These are phyloP conservation scores for Ophiostoma sp. DNA, from an alignment of 2,329 filamentous ascomycete genomes.

Conservation along the genomic window DNA sequence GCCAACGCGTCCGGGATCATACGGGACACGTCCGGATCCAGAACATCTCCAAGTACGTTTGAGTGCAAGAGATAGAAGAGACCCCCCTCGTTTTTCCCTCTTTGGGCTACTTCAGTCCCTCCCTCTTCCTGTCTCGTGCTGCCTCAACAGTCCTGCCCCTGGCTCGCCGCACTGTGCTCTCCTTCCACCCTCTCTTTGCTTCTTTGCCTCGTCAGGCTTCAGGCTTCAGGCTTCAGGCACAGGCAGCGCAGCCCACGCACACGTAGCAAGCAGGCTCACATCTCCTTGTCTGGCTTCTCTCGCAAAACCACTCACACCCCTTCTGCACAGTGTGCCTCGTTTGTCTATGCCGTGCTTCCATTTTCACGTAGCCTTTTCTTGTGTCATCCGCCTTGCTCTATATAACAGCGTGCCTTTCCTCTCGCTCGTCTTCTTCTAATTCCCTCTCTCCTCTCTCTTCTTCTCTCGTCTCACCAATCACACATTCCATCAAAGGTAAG, in stretches of 20 bases:
- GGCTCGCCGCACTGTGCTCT: neutral
- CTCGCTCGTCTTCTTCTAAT: neutral
- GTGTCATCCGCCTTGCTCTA: neutral
- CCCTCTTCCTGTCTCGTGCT: neutral
- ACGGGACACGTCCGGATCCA: conserved; percentile 9
- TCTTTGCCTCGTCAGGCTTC: neutral
- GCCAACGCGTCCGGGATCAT: conserved; percentile 7
- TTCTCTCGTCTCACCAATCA: neutral
- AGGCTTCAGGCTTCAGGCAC: neutral
- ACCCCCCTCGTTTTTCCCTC: conserved; percentile 2
- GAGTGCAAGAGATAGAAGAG: neutral
- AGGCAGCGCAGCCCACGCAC: neutral
- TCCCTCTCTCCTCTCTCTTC: neutral
- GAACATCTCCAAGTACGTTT: conserved; percentile 1
- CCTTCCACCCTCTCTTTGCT: neutral
- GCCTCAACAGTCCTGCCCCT: neutral
- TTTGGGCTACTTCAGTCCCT: neutral
- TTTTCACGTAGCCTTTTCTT: neutral
- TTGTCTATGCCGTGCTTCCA: conserved; percentile 5
- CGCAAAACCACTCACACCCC: neutral
- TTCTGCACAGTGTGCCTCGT: neutral
- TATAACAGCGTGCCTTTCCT: conserved; percentile 3
- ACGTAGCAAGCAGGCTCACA: neutral
- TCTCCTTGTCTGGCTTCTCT: neutral
- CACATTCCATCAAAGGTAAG: neutral